Conservation (phyloP, 306 rosid species). For the Albizia julibrissin region DNA sequence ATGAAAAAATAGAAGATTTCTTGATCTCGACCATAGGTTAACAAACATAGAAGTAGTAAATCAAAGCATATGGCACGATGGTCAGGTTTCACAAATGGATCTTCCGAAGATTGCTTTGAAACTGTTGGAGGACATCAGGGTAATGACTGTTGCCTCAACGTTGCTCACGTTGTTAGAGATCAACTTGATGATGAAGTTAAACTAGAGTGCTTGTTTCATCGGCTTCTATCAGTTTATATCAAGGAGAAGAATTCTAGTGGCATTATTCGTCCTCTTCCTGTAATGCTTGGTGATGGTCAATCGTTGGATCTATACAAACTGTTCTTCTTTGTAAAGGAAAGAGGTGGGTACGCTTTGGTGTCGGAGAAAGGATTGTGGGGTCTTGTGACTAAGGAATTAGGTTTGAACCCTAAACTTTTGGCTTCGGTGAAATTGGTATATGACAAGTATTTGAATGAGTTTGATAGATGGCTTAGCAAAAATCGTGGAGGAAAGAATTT, state of each 20-base stretch:
- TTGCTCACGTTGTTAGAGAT: constrained; percentile 24
- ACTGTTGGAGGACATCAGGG: constrained; percentile 34
- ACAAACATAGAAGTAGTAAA: constrained; percentile 18
- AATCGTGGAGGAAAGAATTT: constrained; percentile 38
- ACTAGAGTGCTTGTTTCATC: constrained; percentile 53
- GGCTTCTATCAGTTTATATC: constrained; percentile 48
- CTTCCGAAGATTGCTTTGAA: constrained; percentile 52
- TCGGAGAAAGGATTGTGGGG: constrained; percentile 65
- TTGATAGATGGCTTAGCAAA: constrained; percentile 64
- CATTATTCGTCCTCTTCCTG: constrained; percentile 60
- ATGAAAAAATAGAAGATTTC: not conserved
- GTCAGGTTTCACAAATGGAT: constrained; percentile 53
- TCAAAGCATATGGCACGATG: constrained; percentile 73
- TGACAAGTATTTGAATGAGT: constrained; percentile 63
- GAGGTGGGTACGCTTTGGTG: constrained; percentile 67
- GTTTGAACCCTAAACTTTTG: constrained; percentile 44
- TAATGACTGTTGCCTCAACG: constrained; percentile 28
- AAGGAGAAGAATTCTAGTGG: constrained; percentile 50
- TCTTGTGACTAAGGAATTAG: constrained; percentile 53
- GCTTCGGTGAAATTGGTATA: constrained; percentile 61
- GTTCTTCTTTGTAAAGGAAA: constrained; percentile 58
- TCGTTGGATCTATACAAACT: constrained; percentile 66
- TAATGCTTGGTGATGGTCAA: constrained; percentile 56
- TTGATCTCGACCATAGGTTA: not conserved
- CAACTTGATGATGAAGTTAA: constrained; percentile 36